A percentile compares a stretch with the other conserved stretches of the same genome.
Evolutionary conservation across 805 yeast species (phyloP).

Genomic region (Ogataea sp.): DNA sequence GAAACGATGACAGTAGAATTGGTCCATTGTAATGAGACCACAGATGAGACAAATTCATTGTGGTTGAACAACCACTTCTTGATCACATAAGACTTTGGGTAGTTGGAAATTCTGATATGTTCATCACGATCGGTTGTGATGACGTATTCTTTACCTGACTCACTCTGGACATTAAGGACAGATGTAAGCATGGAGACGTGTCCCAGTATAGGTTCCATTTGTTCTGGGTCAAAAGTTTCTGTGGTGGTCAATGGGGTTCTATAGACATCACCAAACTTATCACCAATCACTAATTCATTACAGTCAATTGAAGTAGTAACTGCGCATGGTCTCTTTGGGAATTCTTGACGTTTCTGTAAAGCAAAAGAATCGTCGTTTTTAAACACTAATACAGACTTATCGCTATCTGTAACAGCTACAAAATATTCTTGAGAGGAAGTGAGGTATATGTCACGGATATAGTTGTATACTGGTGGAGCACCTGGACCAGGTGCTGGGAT

Average conservation of each 20-base stretch:
- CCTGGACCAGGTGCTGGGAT: constrained; percentile 60
- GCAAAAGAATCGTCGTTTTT: constrained; percentile 35
- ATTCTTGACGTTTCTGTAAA: constrained; percentile 60
- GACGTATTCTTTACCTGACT: constrained; percentile 40
- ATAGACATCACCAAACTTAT: constrained; percentile 95
- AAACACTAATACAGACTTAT: constrained; percentile 70
- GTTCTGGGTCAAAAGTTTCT: constrained; percentile 26
- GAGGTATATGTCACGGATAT: constrained; percentile 56
- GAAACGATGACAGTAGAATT: constrained; percentile 48
- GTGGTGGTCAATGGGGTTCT: constrained; percentile 36
- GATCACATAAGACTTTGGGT: constrained; percentile 70
- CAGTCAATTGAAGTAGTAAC: constrained; percentile 50
- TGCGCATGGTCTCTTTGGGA: constrained; percentile 92
- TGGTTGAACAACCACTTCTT: constrained; percentile 86
- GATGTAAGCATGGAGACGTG: constrained; percentile 97
- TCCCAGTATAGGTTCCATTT: constrained; percentile 69
- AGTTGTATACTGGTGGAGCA: constrained; percentile 58
- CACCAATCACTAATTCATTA: constrained; percentile 60
- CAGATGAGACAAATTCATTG: constrained; percentile 65
- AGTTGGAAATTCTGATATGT: constrained; percentile 78
- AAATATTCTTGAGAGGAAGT: constrained; percentile 46
- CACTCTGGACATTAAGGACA: constrained; percentile 36
- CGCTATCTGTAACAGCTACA: constrained; percentile 71
- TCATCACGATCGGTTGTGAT: constrained; percentile 93
- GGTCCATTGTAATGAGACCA: constrained; percentile 46